phyloP scores from a whole-genome alignment of 1,139 yeast genomes.

The Debaryomyces sp. region DNA sequence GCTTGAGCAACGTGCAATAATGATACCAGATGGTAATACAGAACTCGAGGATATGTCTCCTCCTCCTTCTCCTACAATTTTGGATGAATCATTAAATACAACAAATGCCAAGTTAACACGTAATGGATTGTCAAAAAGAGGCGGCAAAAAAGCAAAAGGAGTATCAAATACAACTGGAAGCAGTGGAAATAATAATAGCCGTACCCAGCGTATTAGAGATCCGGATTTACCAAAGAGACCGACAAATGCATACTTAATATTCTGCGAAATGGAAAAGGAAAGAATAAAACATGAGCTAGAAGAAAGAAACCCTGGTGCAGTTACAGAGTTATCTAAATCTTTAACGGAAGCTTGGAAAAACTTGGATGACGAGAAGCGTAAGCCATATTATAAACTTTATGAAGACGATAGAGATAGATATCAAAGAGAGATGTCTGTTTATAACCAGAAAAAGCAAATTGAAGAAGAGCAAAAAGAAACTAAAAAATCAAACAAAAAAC shows the following conservation, averaged over 20 bases:
- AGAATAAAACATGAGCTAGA: constrained; percentile 57
- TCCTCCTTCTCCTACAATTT: constrained; percentile 42
- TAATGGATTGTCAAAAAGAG: constrained; percentile 25
- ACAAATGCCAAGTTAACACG: constrained; percentile 23
- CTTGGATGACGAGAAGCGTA: constrained; percentile 67
- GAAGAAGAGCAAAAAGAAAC: constrained; percentile 16
- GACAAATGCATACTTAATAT: constrained; percentile 83
- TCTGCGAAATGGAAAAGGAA: constrained; percentile 86
- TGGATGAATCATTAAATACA: constrained; percentile 34
- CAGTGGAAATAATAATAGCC: constrained; percentile 12
- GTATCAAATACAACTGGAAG: constrained; percentile 11
- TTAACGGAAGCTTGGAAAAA: constrained; percentile 88
- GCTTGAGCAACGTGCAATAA: constrained; percentile 60
- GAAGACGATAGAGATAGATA: constrained; percentile 82
- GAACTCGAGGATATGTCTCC: constrained; percentile 45
- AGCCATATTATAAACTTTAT: constrained; percentile 74
- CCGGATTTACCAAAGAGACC: constrained; percentile 89
- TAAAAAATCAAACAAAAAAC: constrained; percentile 14
- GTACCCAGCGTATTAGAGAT: constrained; percentile 53
- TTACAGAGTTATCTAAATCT: constrained; percentile 68
- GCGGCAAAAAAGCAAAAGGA: constrained; percentile 22
- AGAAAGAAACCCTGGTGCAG: constrained; percentile 46
- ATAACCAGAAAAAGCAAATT: constrained; percentile 42
- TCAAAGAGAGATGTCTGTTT: constrained; percentile 70
- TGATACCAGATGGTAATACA: constrained; percentile 34